These are phyloP conservation scores for Trichoderma cornu-damae DNA, from an alignment of 2,329 filamentous ascomycete genomes.

Conservation along the genomic window DNA sequence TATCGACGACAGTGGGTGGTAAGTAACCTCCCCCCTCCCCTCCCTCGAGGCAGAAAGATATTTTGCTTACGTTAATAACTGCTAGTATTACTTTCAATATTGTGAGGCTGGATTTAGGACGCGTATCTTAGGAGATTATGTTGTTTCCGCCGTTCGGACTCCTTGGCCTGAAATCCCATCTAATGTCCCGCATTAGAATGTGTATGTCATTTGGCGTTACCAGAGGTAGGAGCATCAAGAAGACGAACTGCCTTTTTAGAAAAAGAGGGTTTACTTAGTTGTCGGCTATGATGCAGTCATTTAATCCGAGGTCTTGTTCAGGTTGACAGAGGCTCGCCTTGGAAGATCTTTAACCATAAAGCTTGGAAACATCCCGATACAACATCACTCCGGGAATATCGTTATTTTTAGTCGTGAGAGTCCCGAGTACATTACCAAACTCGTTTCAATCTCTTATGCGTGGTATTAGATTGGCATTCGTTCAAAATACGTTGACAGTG, in stretches of 20 bases:
- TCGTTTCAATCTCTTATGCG: too few species aligned
- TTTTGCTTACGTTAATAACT: not conserved
- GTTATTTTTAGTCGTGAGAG: too few species aligned
- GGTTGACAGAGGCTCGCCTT: too few species aligned
- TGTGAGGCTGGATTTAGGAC: conserved; percentile 9
- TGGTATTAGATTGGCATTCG: too few species aligned
- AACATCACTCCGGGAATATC: too few species aligned
- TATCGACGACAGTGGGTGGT: conserved; percentile 68
- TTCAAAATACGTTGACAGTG: too few species aligned
- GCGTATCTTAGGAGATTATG: conserved; percentile 3
- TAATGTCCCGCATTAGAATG: not conserved
- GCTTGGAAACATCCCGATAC: too few species aligned
- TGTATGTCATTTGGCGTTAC: not conserved
- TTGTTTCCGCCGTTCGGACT: conserved; percentile 9
- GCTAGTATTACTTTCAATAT: conserved; percentile 16
- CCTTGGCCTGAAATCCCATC: conserved; percentile 13
- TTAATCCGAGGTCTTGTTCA: too few species aligned
- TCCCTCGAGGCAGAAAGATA: too few species aligned
- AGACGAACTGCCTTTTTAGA: too few species aligned
- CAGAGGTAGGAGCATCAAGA: not conserved
- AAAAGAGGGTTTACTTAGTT: not conserved
- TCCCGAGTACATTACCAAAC: too few species aligned
- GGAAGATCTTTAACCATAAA: too few species aligned
- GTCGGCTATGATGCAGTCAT: not conserved
- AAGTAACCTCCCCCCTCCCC: conserved; percentile 21